Conservation (phyloP, 257 asterid genomes). For the Fraxinus pennsylvanica region DNA sequence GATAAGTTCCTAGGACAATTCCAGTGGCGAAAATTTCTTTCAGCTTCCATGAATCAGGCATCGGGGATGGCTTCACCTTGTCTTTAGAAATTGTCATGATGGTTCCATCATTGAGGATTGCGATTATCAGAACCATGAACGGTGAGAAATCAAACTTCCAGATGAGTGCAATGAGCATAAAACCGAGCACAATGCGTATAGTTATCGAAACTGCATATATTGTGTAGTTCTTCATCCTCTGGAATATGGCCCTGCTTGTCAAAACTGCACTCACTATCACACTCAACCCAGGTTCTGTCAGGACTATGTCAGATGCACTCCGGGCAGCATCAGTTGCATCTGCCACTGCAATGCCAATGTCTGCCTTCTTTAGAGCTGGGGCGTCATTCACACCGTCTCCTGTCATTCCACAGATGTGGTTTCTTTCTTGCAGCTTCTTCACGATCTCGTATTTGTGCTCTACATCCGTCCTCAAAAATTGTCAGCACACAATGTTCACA, state of each 20-base stretch:
- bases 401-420: constrained; percentile 63
- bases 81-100: constrained; percentile 66
- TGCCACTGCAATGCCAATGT: constrained; percentile 61
- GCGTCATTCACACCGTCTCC: constrained; percentile 74
- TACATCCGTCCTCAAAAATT: constrained; percentile 15
- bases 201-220: constrained; percentile 68
- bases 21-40: constrained; percentile 69
- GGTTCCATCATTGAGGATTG: constrained; percentile 65
- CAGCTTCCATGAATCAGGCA: constrained; percentile 65
- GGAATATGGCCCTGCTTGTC: constrained; percentile 60
- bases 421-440: constrained; percentile 57
- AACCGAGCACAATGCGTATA: constrained; percentile 58
- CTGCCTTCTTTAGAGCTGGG: constrained; percentile 57
- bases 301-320: constrained; percentile 55
- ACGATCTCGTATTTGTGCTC: constrained; percentile 63
- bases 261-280: constrained; percentile 57
- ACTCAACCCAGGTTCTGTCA: constrained; percentile 58
- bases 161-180: constrained; percentile 58
- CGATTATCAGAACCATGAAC: constrained; percentile 65
- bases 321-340: constrained; percentile 67
- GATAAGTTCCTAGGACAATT: constrained; percentile 59
- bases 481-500: not conserved
- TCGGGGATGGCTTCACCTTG: constrained; percentile 60
- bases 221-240: constrained; percentile 68
- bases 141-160: constrained; percentile 73